Evolutionary conservation across 2,329 filamentous ascomycete genomes (phyloP), one percentile per base, ranked within the genome.

Genomic region (Aspergillus neotritici): DNA sequence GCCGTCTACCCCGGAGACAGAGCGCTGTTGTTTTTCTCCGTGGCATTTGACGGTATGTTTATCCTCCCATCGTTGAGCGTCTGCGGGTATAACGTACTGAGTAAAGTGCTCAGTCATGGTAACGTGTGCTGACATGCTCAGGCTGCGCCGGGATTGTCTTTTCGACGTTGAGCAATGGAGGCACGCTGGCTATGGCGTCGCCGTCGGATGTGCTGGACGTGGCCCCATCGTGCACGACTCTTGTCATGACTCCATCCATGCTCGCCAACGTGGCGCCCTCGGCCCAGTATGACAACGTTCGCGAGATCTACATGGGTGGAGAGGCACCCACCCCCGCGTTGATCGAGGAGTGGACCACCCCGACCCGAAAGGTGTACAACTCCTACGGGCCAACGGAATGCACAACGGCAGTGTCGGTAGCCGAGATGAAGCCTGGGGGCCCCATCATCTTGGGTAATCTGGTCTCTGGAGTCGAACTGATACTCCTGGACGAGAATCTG

Each of bases 31-130:
- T 31, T 58, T 12, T 58, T 52, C 31, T 56, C 57, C 3, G 33
- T 53, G 25, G 57, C 51, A 9, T 61, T 61, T 40, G 58, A 61
- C 40, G 57, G 55, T 56, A 41, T 42, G 51, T 41, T 8, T 28
- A 30, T 15, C 14, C 9, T 32, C 1, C 31, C 11, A 12, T 34
- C 12, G 11, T 34, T 4, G 21, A 2, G 21, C 2, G 7, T 25
- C 5, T 25, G 5, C 21, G 2, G 21, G 6, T 25, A 2, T 2
- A 25, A 9, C 7, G 9, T 1, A 2, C 2, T 3, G 4, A 2
- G 5, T 25, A 25, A 6, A 9, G 21, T 25, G 2, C 5, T 5
- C 2, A n/a, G n/a, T n/a, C 5, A 25, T 2, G 21, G 9, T 25
- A 8, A 2, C 21, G 3, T 25, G 3, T 25, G 7, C 21, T 25